Percentiles rank a stretch among this genome's conserved stretches.
Evolutionary conservation across 495 filamentous ascomycete species (phyloP).

Genomic region (Neohortaea acidophila): DNA sequence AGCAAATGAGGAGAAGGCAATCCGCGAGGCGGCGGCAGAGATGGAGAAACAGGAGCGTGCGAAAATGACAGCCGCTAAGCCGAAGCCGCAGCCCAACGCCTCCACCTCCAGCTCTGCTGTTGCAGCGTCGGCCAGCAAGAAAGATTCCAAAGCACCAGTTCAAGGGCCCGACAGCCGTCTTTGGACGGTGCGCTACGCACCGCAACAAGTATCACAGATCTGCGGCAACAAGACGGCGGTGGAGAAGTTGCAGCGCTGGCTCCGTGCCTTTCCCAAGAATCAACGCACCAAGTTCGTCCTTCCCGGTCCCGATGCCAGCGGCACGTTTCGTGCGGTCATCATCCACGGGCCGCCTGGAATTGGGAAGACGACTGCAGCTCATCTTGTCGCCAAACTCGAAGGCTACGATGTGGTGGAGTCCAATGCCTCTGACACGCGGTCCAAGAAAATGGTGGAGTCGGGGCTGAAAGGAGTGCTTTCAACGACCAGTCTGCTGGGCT

Average conservation of each 20-base stretch:
- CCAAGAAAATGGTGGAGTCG: conserved; percentile 87
- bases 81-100: conserved; percentile 2
- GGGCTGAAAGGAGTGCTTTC: conserved; percentile 77
- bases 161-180: conserved; percentile 47
- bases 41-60: conserved; percentile 52
- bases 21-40: conserved; percentile 58
- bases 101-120: too few species aligned
- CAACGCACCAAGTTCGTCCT: conserved; percentile 61
- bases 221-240: conserved; percentile 89
- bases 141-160: conserved; percentile 17
- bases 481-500: conserved; percentile 83
- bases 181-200: conserved; percentile 95
- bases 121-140: conserved; percentile 4
- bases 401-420: conserved; percentile 88
- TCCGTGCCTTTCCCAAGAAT: conserved; percentile 62
- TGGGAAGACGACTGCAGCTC: conserved; percentile 93
- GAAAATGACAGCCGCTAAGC: conserved; percentile 6
- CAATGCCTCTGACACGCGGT: conserved; percentile 93
- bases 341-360: conserved; percentile 92
- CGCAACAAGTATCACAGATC: conserved; percentile 66
- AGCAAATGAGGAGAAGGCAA: conserved; percentile 56
- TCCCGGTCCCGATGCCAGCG: conserved; percentile 66
- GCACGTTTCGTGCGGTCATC: conserved; percentile 66
- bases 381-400: conserved; percentile 81
- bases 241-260: conserved; percentile 77